Percentiles rank a stretch among this genome's conserved stretches.
These are phyloP conservation scores for Oligophagozyma castellii DNA, from an alignment of 1,139 yeast species.

Conservation along the genomic window DNA sequence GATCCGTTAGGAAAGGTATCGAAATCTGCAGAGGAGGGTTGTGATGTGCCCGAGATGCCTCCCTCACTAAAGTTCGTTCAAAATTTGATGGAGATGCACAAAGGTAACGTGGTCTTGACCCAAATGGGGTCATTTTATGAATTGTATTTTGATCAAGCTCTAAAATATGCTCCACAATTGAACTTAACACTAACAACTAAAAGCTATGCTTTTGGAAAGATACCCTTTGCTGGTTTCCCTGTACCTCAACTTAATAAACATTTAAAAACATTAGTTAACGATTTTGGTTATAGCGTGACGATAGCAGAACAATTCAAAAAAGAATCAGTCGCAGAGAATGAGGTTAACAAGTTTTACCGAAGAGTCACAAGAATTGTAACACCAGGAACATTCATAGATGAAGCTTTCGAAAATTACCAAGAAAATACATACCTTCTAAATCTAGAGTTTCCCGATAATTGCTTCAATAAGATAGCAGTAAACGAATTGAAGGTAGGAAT, in stretches of 20 bases:
- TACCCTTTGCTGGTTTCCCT: slow-evolving; percentile 93
- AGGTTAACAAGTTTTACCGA: slow-evolving; percentile 39
- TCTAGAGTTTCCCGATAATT: slow-evolving; percentile 42
- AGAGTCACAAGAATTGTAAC: slow-evolving; percentile 71
- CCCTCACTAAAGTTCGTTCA: slow-evolving; percentile 25
- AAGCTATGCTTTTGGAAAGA: slow-evolving; percentile 32
- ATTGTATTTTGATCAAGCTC: slow-evolving; percentile 79
- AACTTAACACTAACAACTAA: slow-evolving; percentile 48
- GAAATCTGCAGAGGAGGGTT: too few relatives aligned
- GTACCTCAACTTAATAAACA: slow-evolving; percentile 55
- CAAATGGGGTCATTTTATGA: slow-evolving; percentile 92
- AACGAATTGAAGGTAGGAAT: slow-evolving; percentile 47
- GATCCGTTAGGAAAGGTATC: too few relatives aligned
- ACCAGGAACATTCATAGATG: slow-evolving; percentile 89
- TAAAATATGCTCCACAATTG: slow-evolving; percentile 51
- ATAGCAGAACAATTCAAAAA: slow-evolving; percentile 53
- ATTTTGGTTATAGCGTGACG: slow-evolving; percentile 58
- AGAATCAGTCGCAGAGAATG: slow-evolving; percentile 13
- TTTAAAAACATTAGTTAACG: slow-evolving; percentile 58
- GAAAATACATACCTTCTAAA: slow-evolving; percentile 60
- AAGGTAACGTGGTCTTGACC: slow-evolving; percentile 64
- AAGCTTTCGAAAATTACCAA: slow-evolving; percentile 61
- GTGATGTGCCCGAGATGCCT: too few relatives aligned
- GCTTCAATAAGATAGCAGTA: slow-evolving; percentile 32
- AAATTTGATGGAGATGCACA: slow-evolving; percentile 35